Base-by-base conservation (phyloP, 2,329 filamentous ascomycete species). In the Botrytis fragariae region DNA sequence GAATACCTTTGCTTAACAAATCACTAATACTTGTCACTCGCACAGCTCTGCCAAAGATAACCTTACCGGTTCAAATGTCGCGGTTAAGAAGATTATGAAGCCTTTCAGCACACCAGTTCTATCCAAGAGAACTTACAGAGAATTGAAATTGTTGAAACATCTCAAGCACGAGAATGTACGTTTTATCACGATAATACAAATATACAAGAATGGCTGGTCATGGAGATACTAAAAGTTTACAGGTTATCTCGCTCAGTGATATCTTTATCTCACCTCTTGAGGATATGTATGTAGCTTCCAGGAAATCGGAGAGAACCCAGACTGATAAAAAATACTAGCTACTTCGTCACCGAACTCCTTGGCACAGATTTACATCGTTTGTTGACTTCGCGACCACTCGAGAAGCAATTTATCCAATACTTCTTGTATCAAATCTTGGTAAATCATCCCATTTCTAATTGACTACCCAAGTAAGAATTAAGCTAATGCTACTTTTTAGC, bases 81-180 rank as follows among this genome's bases (percentile, higher is more conserved):
- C 96, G 74, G 95, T 99, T 82, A 99, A 99, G 89, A 99, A 99
- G 90, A 99, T 99, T 82, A 98, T 99, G 95, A 99, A 98, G 87
- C 96, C 96, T 16, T 99, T 99, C 85, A 98, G 95, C 87, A 99
- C 96, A n/a, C 95, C 96, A 1, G 96, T 99, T 74, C 88, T 99
- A 65, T 96, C 96, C 74, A 99, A 99, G 87, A 90, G 96, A 82
- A 99, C 96, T 78, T 99, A 99, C 84, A 91, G 96, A 81, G 96
- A 99, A 84, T 86, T 99, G 82, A 99, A 98, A 87, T 89, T 99
- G 76, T 87, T 99, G 81, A 99, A 98, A 87, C 96, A 99, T 82
- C 87, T 99, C 75, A 91, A 91, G 82, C 96, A 99, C 83, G 96
- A 99, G 85, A 99, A 99, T 85, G 95, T 97, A 83, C 62, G 77